Percentiles rank a stretch among this genome's conserved stretches.
Evolutionary conservation across 306 rosid genomes (phyloP).

Genomic region (Cucurbita argyrosperma): DNA sequence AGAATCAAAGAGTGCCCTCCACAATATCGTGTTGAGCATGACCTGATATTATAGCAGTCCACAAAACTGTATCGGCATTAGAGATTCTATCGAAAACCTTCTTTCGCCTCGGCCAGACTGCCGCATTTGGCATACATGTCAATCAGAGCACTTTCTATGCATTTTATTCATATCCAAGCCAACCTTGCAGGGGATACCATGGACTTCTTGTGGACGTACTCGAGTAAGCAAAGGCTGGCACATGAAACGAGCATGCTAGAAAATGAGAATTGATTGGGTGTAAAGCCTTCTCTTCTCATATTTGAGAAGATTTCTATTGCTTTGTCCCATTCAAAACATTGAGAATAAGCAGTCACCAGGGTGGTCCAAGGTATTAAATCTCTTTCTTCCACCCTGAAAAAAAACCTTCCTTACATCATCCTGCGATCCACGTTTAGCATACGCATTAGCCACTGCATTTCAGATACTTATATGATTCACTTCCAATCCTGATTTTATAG

Average conservation of each 20-base stretch:
- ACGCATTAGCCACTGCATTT: conserved; percentile 56
- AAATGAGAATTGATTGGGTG: conserved; percentile 54
- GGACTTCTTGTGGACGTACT: conserved; percentile 34
- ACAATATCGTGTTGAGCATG: conserved; percentile 57
- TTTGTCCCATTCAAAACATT: conserved; percentile 45
- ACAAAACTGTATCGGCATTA: conserved; percentile 49
- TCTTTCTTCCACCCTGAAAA: conserved; percentile 41
- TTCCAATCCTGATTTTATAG: conserved; percentile 36
- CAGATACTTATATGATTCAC: conserved; percentile 19
- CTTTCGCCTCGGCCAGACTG: conserved; percentile 23
- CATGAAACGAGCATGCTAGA: conserved; percentile 50
- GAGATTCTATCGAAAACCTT: conserved; percentile 36
- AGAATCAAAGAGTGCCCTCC: conserved; percentile 43
- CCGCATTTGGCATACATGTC: conserved; percentile 71
- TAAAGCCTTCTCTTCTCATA: conserved; percentile 38
- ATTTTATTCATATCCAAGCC: conserved; percentile 32
- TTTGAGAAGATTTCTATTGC: conserved; percentile 43
- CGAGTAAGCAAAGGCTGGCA: conserved; percentile 47
- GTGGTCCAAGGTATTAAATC: conserved; percentile 75
- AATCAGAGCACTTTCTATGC: conserved; percentile 56
- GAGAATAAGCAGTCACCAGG: conserved; percentile 45
- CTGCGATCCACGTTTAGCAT: conserved; percentile 41
- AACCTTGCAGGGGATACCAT: conserved; percentile 45
- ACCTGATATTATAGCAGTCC: conserved; percentile 64
- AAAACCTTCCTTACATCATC: conserved; percentile 44